These are phyloP conservation scores for Ceratobasidium sp. DNA, from an alignment of 1,284 basidiomycete genomes.

Conservation along the genomic window DNA sequence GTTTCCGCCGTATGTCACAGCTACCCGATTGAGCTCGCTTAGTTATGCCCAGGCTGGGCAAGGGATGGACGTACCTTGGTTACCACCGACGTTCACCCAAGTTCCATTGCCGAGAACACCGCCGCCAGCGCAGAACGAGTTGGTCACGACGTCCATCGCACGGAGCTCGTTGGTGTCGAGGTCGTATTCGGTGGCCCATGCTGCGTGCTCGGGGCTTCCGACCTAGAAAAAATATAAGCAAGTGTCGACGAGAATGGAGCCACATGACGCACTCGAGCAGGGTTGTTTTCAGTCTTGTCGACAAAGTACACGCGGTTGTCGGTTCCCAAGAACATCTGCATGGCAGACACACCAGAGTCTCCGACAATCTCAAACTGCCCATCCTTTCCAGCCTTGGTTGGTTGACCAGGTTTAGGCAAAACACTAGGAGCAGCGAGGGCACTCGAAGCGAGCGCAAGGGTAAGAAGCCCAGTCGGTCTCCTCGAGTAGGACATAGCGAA, in stretches of 20 bases:
- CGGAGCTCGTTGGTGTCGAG: constrained; percentile 51
- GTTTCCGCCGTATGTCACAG: constrained; percentile 3
- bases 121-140: constrained; percentile 80
- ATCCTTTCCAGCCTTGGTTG: constrained; percentile 42
- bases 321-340: constrained; percentile 53
- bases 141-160: constrained; percentile 74
- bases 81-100: constrained; percentile 59
- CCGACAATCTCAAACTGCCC: constrained; percentile 58
- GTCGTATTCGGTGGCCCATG: constrained; percentile 52
- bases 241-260: constrained; percentile 40
- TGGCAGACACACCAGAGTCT: constrained; percentile 56
- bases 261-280: constrained; percentile 48
- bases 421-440: neutral
- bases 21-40: neutral
- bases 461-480: neutral
- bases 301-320: constrained; percentile 57
- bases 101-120: constrained; percentile 57
- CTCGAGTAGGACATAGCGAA: neutral
- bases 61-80: constrained; percentile 58
- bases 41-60: neutral
- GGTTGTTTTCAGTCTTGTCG: constrained; percentile 57
- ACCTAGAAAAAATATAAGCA: constrained; percentile 49
- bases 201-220: constrained; percentile 36
- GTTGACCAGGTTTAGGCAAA: constrained; percentile 39
- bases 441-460: neutral